Evolutionary conservation across 2,329 filamentous ascomycete species (phyloP), one percentile per base, ranked within the genome.

Genomic region (Ceratocystis cubensis): DNA sequence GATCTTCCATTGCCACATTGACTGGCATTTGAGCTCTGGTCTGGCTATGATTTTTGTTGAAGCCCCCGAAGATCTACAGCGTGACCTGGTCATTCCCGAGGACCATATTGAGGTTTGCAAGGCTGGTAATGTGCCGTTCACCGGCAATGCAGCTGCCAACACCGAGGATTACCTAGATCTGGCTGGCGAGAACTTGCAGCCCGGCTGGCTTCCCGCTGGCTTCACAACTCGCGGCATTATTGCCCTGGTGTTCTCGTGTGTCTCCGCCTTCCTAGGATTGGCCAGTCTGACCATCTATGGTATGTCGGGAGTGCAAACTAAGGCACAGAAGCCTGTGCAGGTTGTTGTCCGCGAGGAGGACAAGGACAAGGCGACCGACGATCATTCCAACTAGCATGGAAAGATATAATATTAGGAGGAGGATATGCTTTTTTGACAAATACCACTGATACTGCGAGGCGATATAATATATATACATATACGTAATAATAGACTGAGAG

Each of bases 201-300:
- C 84, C 0, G 75, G 75, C 0, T 79, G 76, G 59, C 72, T 93
- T n/a, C 88, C 88, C 0, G 79, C 76, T 0, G 89, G 89, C 0
- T 91, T 92, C 73, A 89, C 86, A 0, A 74, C 84, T 0, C 80
- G 81, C 45, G 90, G 89, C 5, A 88, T 89, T 45, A 82, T 91
- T 1, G 89, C 89, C 7, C 75, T 94, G 70, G 85, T 87, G 1
- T 89, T 92, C 72, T 90, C 86, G 72, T 82, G 82, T 70, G 70
- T 91, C 4, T 81, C 81, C 17, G 90, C 88, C 1, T 78, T 91
- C 62, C 71, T 89, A 10, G 89, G 89, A 6, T 79, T 91, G 71
- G 67, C 56, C n/a, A 68, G 65, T 66, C 63, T 68, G 46, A 56
- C 65, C 4, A 57, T 68, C 25, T 68, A 68, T 22, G 67, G 65